Evolutionary conservation across 2,329 filamentous ascomycete species (phyloP).

Genomic region (Gnomoniopsis sp.): DNA sequence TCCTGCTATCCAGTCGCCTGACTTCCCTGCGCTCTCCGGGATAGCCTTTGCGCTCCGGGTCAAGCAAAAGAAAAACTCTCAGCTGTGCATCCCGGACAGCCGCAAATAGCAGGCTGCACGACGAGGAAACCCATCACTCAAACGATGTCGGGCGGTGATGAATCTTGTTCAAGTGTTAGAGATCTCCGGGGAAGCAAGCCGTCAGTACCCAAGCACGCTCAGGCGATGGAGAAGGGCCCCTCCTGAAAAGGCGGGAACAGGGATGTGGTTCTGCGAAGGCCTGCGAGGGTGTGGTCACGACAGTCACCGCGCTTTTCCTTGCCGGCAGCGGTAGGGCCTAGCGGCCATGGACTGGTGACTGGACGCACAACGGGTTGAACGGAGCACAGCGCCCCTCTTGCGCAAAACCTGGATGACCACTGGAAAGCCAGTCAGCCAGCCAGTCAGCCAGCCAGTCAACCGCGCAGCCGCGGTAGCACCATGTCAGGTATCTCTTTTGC

Average conservation of each 20-base stretch:
- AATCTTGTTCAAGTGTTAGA: conserved; percentile 2
- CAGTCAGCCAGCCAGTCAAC: no score
- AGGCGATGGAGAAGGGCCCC: conserved; percentile 6
- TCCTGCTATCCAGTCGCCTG: not conserved
- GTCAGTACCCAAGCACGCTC: not conserved
- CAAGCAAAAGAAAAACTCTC: not conserved
- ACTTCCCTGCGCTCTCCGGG: not conserved
- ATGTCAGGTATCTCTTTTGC: not conserved
- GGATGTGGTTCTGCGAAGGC: no score
- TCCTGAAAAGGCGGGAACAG: conserved; percentile 13
- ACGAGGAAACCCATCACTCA: not conserved
- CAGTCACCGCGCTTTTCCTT: not conserved
- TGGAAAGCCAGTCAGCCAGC: no score
- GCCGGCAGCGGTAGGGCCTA: not conserved
- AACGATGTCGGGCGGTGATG: not conserved
- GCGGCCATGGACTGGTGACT: not conserved
- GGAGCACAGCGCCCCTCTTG: not conserved
- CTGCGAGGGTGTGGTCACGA: conserved; percentile 1
- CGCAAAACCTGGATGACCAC: not conserved
- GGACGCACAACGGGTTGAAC: not conserved
- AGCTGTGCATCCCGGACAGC: not conserved
- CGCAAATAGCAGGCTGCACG: not conserved
- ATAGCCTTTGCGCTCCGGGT: not conserved
- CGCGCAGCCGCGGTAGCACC: not conserved
- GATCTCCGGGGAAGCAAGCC: conserved; percentile 1